Evolutionary conservation across 345 rosid species (phyloP).

Genomic region (Populus nigra): DNA sequence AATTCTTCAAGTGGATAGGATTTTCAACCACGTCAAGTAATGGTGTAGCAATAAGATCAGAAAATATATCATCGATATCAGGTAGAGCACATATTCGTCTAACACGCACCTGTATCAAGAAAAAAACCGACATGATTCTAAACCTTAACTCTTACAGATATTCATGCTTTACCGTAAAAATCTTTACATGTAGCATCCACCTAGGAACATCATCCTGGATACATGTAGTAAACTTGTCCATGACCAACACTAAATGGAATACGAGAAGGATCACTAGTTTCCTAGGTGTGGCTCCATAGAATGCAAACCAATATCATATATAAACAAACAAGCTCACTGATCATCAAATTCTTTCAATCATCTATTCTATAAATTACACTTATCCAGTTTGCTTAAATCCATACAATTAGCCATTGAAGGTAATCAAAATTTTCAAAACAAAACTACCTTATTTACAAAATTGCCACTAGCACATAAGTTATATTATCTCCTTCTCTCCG

Average conservation of each 20-base stretch:
- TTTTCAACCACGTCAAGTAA: slow-evolving; percentile 74
- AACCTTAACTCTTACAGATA: not conserved
- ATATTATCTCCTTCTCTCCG: not conserved
- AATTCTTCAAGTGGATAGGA: slow-evolving; percentile 72
- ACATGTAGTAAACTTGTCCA: too few relatives aligned
- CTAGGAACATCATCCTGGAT: too few relatives aligned
- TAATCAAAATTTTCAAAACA: not conserved
- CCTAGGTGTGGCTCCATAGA: not conserved
- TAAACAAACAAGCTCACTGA: too few relatives aligned
- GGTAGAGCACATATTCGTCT: slow-evolving; percentile 51
- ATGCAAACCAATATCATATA: too few relatives aligned
- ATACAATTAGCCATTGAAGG: not conserved
- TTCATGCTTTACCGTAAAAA: not conserved
- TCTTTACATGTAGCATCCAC: not conserved
- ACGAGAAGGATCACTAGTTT: not conserved
- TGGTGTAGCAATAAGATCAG: slow-evolving; percentile 64
- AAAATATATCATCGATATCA: slow-evolving; percentile 63
- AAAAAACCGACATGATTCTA: not conserved
- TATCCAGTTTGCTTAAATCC: not conserved
- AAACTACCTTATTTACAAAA: not conserved
- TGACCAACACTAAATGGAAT: too few relatives aligned
- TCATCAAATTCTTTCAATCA: not conserved
- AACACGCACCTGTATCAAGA: slow-evolving; percentile 39
- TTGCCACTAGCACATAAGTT: not conserved
- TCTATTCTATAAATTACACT: not conserved